Base-by-base conservation (phyloP, 768 basidiomycete genomes). In the Lentinula sp. region DNA sequence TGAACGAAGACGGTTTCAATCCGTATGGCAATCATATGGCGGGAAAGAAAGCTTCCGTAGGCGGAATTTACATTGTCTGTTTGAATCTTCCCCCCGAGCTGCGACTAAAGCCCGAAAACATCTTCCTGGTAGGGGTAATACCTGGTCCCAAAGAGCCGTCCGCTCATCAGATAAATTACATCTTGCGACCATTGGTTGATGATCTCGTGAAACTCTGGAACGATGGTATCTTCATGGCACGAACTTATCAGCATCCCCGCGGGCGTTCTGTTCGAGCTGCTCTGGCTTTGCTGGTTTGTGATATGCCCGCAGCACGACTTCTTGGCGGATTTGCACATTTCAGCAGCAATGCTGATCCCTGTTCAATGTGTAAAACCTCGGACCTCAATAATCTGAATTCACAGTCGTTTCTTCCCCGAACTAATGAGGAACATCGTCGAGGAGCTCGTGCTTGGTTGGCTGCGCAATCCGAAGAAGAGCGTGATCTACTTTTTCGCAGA, bases 1-100 rank as follows among this genome's bases (percentile, higher is more conserved):
- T 79, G 0, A 61, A 66, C 23, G 53, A 74, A 10, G 73, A 80
- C 59, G 74, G 67, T 49, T 77, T 77, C 68, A 76, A 77, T 56
- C 71, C 73, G 0, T 61, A 65, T 12, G 65, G 65, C 0, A 75
- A 72, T 63, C 69, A 62, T 13, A 9, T 57, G 2, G 60, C 64
- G 1, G 72, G 73, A 2, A 72, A 72, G 28, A 63, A 60, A 7
- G 57, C 64, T 0, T 77, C 73, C 2, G 59, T 70, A 7, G 73
- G 75, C 3, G 63, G 69, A 0, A 70, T 76, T 10, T 72, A 71
- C 18, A 57, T 79, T 51, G 67, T 68, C 1, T 76, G 76, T 59
- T 59, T 76, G 12, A 77, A 77, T 53, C 66, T 79, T 1, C 78
- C 78, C 4, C 62, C 65, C 3, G 54, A 63, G 5, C 23, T 73